Conservation (phyloP, 805 yeast species). For the Cyberlindnera japonica region DNA sequence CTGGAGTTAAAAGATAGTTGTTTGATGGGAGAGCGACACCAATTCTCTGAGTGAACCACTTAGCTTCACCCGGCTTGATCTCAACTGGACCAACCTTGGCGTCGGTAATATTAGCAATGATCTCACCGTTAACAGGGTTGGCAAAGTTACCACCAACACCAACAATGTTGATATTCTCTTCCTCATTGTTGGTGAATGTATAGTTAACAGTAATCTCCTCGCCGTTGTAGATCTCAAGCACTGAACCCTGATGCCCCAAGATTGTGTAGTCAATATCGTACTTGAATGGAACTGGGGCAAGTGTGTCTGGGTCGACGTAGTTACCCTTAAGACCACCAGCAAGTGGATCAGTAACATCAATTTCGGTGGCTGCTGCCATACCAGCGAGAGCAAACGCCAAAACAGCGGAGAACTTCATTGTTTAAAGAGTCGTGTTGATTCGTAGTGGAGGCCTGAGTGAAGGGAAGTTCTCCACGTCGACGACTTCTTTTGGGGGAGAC, state of each 20-base stretch:
- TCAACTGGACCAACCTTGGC: constrained; percentile 58
- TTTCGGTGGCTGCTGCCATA: constrained; percentile 15
- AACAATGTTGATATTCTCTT: constrained; percentile 45
- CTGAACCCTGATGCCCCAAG: constrained; percentile 40
- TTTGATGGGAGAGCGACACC: constrained; percentile 55
- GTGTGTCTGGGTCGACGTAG: constrained; percentile 18
- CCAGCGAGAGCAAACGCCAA: constrained; percentile 16
- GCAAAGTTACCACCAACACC: constrained; percentile 69
- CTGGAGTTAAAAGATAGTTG: constrained; percentile 57
- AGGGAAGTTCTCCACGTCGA: constrained; percentile 3
- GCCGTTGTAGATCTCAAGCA: constrained; percentile 44
- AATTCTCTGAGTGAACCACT: constrained; percentile 53
- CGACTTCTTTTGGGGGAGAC: no score
- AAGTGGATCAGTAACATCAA: constrained; percentile 18
- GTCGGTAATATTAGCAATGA: constrained; percentile 59
- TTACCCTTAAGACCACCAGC: constrained; percentile 14
- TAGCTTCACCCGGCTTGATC: constrained; percentile 47
- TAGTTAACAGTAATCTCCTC: constrained; percentile 51
- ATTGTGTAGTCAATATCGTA: constrained; percentile 48
- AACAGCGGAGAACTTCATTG: constrained; percentile 20
- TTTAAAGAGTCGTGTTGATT: neutral
- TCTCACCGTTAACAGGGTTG: constrained; percentile 49
- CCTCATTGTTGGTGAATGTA: constrained; percentile 51
- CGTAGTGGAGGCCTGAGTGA: neutral
- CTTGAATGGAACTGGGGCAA: constrained; percentile 37